phyloP scores from a whole-genome alignment of 805 yeast genomes.

The Yarrowia bubula region DNA sequence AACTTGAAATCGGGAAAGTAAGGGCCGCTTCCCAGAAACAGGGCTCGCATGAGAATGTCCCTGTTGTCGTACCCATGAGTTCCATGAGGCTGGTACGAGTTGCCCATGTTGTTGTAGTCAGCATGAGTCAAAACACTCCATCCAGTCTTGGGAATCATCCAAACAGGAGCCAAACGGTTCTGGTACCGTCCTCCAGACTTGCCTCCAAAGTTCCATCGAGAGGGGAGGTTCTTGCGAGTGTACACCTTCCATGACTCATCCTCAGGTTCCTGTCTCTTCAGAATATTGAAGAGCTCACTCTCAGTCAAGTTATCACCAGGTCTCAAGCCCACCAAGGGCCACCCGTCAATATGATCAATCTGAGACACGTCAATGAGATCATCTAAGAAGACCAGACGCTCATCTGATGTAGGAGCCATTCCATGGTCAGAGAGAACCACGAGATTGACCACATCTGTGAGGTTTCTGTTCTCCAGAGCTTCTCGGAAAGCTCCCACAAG shows the following conservation, averaged over 20 bases:
- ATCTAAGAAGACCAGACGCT: conserved; percentile 67
- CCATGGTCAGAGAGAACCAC: conserved; percentile 88
- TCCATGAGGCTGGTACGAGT: conserved; percentile 61
- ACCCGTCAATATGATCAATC: conserved; percentile 69
- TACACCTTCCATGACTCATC: conserved; percentile 47
- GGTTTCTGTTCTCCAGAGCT: conserved; percentile 54
- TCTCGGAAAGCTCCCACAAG: conserved; percentile 52
- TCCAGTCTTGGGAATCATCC: conserved; percentile 83
- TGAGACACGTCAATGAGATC: conserved; percentile 57
- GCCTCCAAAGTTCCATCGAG: conserved; percentile 58
- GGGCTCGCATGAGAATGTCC: conserved; percentile 76
- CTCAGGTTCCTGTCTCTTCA: conserved; percentile 31
- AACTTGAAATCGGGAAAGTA: conserved; percentile 52
- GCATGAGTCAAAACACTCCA: conserved; percentile 66
- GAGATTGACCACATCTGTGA: conserved; percentile 66
- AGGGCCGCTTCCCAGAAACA: conserved; percentile 81
- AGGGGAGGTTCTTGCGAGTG: conserved; percentile 53
- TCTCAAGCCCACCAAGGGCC: conserved; percentile 81
- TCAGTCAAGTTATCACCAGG: conserved; percentile 47
- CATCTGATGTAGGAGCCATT: conserved; percentile 81
- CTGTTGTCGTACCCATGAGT: conserved; percentile 83
- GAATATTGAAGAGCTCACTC: conserved; percentile 45
- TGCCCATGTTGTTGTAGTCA: conserved; percentile 49
- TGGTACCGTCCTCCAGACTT: conserved; percentile 42
- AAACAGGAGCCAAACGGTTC: conserved; percentile 74